Evolutionary conservation across 202 grass and related monocot species (phyloP).

Genomic region (Setaria viridis): DNA sequence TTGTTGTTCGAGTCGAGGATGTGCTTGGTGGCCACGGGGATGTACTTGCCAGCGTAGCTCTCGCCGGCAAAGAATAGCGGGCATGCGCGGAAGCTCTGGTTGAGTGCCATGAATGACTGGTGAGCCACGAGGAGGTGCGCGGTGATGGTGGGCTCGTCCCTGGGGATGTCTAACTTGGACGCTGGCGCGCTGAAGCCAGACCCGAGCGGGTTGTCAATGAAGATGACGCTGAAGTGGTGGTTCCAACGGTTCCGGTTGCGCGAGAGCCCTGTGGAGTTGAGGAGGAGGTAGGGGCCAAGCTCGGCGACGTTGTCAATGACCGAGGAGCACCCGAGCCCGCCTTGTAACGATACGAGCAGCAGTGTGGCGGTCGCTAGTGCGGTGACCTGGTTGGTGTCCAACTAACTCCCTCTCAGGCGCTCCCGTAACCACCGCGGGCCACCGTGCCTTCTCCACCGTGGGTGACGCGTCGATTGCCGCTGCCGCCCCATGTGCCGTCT

Average conservation of each 20-base stretch:
- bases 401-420: not conserved
- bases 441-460: not conserved
- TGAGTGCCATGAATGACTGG: conserved; percentile 50
- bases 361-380: too few relatives aligned
- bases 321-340: too few relatives aligned
- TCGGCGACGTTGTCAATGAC: too few relatives aligned
- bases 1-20: conserved; percentile 35
- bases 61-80: conserved; percentile 68
- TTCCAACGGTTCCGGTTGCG: too few relatives aligned
- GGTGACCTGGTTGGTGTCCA: too few relatives aligned
- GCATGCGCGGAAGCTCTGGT: conserved; percentile 24
- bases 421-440: not conserved
- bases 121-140: conserved; percentile 50
- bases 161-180: conserved; percentile 43
- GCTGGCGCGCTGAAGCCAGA: conserved; percentile 59
- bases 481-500: conserved; percentile 15
- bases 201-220: conserved; percentile 73
- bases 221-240: not conserved
- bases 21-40: conserved; percentile 43
- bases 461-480: not conserved
- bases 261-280: too few relatives aligned
- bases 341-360: too few relatives aligned
- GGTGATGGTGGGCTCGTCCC: conserved; percentile 50
- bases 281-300: too few relatives aligned
- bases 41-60: conserved; percentile 83